These are phyloP conservation scores for Ceriops zippeliana DNA, from an alignment of 345 rosid species.

Conservation along the genomic window DNA sequence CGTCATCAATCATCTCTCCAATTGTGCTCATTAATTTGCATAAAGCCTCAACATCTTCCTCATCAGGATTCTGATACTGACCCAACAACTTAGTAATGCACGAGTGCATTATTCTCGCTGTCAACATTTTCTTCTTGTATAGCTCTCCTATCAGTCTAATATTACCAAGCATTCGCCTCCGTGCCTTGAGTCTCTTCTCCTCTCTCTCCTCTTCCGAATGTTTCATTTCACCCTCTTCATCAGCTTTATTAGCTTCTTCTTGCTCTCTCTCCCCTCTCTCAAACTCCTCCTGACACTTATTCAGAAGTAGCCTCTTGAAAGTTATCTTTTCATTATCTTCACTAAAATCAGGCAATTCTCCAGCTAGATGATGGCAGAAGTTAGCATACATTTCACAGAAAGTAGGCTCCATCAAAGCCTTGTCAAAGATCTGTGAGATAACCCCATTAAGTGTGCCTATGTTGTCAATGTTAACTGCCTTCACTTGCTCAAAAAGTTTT, in stretches of 20 bases:
- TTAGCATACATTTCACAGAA: constrained; percentile 97
- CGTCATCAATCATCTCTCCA: constrained; percentile 86
- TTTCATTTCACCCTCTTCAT: constrained; percentile 73
- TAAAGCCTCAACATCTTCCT: constrained; percentile 90
- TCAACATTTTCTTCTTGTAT: constrained; percentile 86
- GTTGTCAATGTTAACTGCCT: constrained; percentile 79
- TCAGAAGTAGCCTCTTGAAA: constrained; percentile 80
- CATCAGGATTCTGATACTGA: constrained; percentile 70
- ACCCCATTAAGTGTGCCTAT: constrained; percentile 68
- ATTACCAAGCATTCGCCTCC: constrained; percentile 94
- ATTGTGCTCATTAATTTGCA: constrained; percentile 96
- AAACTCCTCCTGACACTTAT: constrained; percentile 96
- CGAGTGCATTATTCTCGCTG: constrained; percentile 90
- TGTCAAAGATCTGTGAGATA: constrained; percentile 91
- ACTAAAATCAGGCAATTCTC: constrained; percentile 65
- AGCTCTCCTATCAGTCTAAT: constrained; percentile 96
- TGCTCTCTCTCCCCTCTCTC: constrained; percentile 91
- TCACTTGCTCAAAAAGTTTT: constrained; percentile 89
- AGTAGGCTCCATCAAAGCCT: constrained; percentile 98
- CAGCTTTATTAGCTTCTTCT: constrained; percentile 84
- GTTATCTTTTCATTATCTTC: constrained; percentile 71
- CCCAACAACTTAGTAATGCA: constrained; percentile 80
- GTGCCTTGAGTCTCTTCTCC: constrained; percentile 77
- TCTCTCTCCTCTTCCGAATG: constrained; percentile 81
- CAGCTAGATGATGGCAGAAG: constrained; percentile 67